Base-by-base conservation (phyloP, 2,329 filamentous ascomycete species). In the Ascochyta rabiei region DNA sequence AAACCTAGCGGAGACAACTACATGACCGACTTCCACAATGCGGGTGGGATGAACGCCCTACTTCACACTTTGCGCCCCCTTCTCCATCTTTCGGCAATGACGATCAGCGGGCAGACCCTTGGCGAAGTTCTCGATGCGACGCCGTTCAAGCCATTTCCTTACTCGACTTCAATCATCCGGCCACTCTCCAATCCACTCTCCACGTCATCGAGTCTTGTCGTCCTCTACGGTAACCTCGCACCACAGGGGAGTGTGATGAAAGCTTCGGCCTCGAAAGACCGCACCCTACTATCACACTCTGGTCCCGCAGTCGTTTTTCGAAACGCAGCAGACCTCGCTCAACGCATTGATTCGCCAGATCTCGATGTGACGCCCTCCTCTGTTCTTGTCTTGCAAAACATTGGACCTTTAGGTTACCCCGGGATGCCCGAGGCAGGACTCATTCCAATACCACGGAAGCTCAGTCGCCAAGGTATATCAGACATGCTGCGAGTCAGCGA, bases 371-470 rank as follows among this genome's bases (percentile, higher is more conserved):
- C 83, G 52, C 90, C 92, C 67, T 91, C 93, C 70, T 82, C 93
- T 15, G 92, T 96, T 9, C 79, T 96, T 34, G 86, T 96, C 33
- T 90, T 96, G 48, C 87, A 93, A 16, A 96, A 96, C 71, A 92
- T 96, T 73, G 93, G 92, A 0, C 93, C 93, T 7, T 90, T 89
- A 70, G 93, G 92, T 55, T 92, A 93, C 0, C 92, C 92, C 0
- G 93, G 93, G 38, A 96, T 97, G 92, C 93, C 92, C 1, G 93
- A 96, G 77, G 93, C 93, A 1, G 90, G 89, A 4, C 80, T 97
- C 48, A 89, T 82, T 49, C 95, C 96, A 65, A 84, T 96, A 6
- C 91, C 92, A 1, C 83, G 96, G 13, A 83, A 82, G 53, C 69
- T 84, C 2, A 77, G 72, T 6, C 66, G 65, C 2, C 65, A 75